Conservation (phyloP, 192 early-diverging fungal species). For the Coemansia erecta region DNA sequence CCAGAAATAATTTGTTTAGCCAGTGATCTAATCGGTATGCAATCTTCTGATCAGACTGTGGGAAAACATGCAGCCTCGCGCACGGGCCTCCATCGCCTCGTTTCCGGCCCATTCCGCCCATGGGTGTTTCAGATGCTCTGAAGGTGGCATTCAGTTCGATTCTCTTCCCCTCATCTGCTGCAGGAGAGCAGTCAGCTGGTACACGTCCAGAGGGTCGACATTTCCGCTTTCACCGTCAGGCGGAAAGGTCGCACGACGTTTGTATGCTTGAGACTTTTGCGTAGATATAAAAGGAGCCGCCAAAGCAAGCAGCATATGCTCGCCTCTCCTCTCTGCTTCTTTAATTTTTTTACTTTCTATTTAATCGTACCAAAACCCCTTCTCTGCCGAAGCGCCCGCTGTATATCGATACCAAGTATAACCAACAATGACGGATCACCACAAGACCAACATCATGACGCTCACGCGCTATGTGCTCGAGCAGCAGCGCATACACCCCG, state of each 20-base stretch:
- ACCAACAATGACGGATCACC: conserved; percentile 57
- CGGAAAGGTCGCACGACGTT: neutral
- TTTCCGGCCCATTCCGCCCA: conserved; percentile 1
- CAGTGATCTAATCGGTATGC: too few species aligned
- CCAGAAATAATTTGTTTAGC: too few species aligned
- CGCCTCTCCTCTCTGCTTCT: neutral
- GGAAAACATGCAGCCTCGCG: conserved; percentile 5
- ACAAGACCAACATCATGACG: conserved; percentile 87
- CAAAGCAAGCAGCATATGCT: neutral
- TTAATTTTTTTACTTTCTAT: neutral
- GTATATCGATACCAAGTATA: too few species aligned
- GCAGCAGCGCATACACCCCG: conserved; percentile 81
- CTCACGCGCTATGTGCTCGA: conserved; percentile 89
- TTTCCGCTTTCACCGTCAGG: neutral
- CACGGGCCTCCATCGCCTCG: neutral
- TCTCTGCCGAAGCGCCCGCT: neutral
- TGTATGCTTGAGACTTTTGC: neutral
- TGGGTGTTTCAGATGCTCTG: neutral
- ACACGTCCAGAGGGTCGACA: too few species aligned
- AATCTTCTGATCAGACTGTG: neutral
- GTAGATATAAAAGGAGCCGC: neutral
- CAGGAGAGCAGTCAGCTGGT: too few species aligned
- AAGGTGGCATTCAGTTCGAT: neutral
- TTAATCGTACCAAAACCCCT: neutral
- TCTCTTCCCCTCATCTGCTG: too few species aligned